phyloP scores from a whole-genome alignment of 192 early-diverging fungal genomes.

The Gonapodya sp. region DNA sequence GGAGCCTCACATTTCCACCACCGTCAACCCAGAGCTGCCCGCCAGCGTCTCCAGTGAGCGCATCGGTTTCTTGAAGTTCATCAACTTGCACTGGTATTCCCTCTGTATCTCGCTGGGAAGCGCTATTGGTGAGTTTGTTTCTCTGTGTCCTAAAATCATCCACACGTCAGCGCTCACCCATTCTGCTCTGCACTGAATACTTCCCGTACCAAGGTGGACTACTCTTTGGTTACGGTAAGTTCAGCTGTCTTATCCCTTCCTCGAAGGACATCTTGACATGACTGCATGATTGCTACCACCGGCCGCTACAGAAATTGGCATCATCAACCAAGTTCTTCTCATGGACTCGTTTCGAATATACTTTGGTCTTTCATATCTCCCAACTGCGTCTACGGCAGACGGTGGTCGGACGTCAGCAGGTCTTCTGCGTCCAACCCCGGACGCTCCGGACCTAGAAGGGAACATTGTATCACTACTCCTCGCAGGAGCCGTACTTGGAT shows the following conservation, averaged over 20 bases:
- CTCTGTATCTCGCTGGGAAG: not conserved
- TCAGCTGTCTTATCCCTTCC: not conserved
- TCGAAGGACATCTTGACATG: not conserved
- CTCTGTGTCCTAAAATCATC: not conserved
- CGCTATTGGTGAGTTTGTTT: not conserved
- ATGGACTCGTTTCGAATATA: not conserved
- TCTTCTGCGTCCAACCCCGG: not conserved
- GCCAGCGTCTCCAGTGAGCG: too few species aligned
- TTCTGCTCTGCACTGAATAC: too few species aligned
- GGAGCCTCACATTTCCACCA: too few species aligned
- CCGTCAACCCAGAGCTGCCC: too few species aligned
- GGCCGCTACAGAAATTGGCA: not conserved
- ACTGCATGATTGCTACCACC: not conserved
- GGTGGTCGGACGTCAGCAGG: not conserved
- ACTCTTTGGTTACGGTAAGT: not conserved
- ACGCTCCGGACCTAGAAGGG: not conserved
- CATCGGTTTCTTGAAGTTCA: not conserved
- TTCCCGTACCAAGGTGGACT: not conserved
- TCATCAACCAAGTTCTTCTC: not conserved
- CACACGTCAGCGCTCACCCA: not conserved
- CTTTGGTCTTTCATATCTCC: not conserved
- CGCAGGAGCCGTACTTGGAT: not conserved
- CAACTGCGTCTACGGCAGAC: not conserved
- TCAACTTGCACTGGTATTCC: not conserved
- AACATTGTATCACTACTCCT: not conserved